Conservation (phyloP, 192 early-diverging fungal species). For the Gryganskiella cystojenkinii region DNA sequence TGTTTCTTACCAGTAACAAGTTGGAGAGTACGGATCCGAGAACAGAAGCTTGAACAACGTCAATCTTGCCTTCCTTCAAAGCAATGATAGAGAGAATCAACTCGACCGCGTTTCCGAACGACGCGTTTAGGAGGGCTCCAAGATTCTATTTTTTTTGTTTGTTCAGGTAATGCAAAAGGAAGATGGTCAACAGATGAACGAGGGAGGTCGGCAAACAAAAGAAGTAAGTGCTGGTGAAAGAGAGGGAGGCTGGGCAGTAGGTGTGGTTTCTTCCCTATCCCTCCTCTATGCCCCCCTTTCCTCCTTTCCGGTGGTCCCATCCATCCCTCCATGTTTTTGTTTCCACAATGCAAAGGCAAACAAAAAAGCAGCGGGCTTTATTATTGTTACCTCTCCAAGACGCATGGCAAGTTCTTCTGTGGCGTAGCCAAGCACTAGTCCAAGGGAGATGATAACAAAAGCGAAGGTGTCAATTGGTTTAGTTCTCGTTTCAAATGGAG, state of each 20-base stretch:
- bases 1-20: conserved; percentile 77
- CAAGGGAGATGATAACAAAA: not conserved
- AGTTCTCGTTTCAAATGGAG: not conserved
- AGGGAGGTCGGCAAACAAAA: conserved; percentile 65
- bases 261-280: too few relatives aligned
- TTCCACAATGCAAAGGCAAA: too few relatives aligned
- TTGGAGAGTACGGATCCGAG: conserved; percentile 95
- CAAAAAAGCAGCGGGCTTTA: too few relatives aligned
- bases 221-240: not conserved
- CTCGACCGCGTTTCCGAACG: conserved; percentile 91
- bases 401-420: conserved; percentile 86
- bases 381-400: conserved; percentile 73
- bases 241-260: too few relatives aligned
- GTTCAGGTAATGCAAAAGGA: conserved; percentile 59
- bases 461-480: not conserved
- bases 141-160: conserved; percentile 63
- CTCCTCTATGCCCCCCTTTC: too few relatives aligned
- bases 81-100: conserved; percentile 88
- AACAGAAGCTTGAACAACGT: conserved; percentile 90
- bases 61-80: conserved; percentile 75
- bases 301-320: too few relatives aligned
- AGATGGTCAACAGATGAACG: conserved; percentile 85
- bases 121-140: conserved; percentile 82
- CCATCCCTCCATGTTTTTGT: too few relatives aligned
- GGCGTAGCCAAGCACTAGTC: conserved; percentile 83